Evolutionary conservation across 2,329 filamentous ascomycete species (phyloP).

Genomic region (Talaromyces marneffei): DNA sequence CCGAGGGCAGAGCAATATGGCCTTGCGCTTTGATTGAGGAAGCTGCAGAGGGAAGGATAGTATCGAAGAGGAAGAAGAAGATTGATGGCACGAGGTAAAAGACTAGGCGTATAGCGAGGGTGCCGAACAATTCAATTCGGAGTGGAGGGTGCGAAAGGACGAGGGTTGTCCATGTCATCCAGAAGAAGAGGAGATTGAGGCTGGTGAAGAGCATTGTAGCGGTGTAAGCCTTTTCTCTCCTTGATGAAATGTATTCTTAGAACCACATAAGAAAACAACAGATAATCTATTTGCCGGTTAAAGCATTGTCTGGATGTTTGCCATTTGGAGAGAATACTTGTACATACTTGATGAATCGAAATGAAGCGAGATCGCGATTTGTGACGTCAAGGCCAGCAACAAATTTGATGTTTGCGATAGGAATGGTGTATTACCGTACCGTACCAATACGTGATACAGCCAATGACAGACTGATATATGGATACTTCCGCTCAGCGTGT

Average conservation of each 20-base stretch:
- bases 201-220: constrained; percentile 62
- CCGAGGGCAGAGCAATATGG: constrained; percentile 43
- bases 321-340: not conserved
- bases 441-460: not conserved
- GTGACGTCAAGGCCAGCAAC: not conserved
- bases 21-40: constrained; percentile 64
- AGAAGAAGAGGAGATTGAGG: constrained; percentile 81
- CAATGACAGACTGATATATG: not conserved
- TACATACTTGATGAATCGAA: not conserved
- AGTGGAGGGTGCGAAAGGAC: constrained; percentile 70
- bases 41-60: constrained; percentile 61
- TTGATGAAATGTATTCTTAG: not conserved
- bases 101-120: constrained; percentile 59
- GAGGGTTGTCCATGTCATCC: constrained; percentile 81
- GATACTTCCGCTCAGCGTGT: not conserved
- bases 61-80: constrained; percentile 67
- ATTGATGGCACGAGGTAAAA: constrained; percentile 70
- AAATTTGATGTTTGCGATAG: not conserved
- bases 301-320: not conserved
- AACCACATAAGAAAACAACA: not conserved
- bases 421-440: not conserved
- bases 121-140: constrained; percentile 67
- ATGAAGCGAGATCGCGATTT: not conserved
- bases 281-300: not conserved
- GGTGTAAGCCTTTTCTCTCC: not conserved